Evolutionary conservation across 2,329 filamentous ascomycete genomes (phyloP).

Genomic region (Diaporthe sp.): DNA sequence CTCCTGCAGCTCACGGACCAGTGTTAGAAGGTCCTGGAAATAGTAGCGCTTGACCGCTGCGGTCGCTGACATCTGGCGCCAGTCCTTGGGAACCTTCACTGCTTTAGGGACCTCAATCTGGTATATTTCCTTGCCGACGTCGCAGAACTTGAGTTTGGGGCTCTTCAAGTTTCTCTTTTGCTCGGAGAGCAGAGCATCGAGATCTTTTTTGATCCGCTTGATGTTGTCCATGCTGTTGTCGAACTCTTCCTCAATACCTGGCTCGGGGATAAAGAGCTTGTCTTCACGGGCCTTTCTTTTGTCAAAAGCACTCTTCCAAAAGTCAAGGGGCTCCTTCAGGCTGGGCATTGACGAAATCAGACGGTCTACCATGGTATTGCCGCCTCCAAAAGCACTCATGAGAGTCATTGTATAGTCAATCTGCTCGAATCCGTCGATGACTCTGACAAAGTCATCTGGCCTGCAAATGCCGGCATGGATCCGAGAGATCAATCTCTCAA

Average conservation of each 20-base stretch:
- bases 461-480: constrained; percentile 94
- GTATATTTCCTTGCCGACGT: constrained; percentile 97
- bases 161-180: constrained; percentile 82
- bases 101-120: constrained; percentile 91
- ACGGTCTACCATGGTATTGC: constrained; percentile 85
- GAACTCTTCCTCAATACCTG: constrained; percentile 91
- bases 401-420: constrained; percentile 95
- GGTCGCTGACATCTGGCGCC: constrained; percentile 98
- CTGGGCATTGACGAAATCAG: constrained; percentile 90
- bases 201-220: constrained; percentile 78
- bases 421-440: constrained; percentile 96
- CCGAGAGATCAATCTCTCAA: constrained; percentile 93
- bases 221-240: constrained; percentile 86
- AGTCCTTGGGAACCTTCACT: constrained; percentile 86
- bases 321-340: constrained; percentile 78
- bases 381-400: constrained; percentile 79
- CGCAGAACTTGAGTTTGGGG: constrained; percentile 79
- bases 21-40: constrained; percentile 82
- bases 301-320: constrained; percentile 95
- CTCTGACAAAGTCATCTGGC: constrained; percentile 91
- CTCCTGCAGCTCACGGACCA: constrained; percentile 92
- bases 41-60: constrained; percentile 94
- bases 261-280: constrained; percentile 86
- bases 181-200: constrained; percentile 78
- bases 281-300: constrained; percentile 82